phyloP scores from a whole-genome alignment of 768 basidiomycete genomes.

The Leccinellum rugosiceps region DNA sequence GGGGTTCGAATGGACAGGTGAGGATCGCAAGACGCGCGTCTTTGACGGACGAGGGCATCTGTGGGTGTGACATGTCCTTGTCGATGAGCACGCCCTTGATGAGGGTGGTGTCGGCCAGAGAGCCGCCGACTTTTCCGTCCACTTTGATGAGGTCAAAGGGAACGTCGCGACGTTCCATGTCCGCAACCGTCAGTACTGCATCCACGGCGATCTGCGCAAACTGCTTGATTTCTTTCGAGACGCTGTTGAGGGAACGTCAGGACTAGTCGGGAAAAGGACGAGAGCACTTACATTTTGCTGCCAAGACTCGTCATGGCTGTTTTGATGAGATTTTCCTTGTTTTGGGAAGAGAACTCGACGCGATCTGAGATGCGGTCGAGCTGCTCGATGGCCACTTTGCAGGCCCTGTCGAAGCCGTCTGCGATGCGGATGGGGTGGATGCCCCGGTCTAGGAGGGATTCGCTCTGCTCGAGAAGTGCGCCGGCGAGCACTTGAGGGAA shows the following conservation, averaged over 20 bases:
- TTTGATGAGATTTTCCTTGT: slow-evolving; percentile 87
- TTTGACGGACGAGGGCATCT: slow-evolving; percentile 87
- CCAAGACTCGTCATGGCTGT: slow-evolving; percentile 95
- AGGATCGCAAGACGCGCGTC: slow-evolving; percentile 95
- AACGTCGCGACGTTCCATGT: slow-evolving; percentile 91
- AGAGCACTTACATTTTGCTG: slow-evolving; percentile 79
- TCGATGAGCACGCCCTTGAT: slow-evolving; percentile 98
- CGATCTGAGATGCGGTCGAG: slow-evolving; percentile 89
- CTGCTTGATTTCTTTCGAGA: slow-evolving; percentile 92
- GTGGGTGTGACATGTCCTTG: slow-evolving; percentile 99
- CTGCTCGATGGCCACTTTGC: slow-evolving; percentile 83
- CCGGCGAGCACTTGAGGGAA: slow-evolving; percentile 82
- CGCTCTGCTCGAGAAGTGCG: slow-evolving; percentile 91
- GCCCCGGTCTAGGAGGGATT: slow-evolving; percentile 96
- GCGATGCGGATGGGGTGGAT: slow-evolving; percentile 99
- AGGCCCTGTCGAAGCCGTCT: slow-evolving; percentile 97
- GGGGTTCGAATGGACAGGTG: slow-evolving; percentile 98
- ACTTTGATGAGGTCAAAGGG: slow-evolving; percentile 99
- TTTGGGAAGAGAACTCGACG: slow-evolving; percentile 77
- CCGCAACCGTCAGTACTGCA: slow-evolving; percentile 92
- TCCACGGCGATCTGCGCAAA: slow-evolving; percentile 99
- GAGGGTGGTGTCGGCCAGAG: slow-evolving; percentile 89
- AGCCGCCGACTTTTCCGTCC: slow-evolving; percentile 97
- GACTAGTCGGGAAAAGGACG: background rate
- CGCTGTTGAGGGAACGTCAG: slow-evolving; percentile 48